Evolutionary conservation across 1,284 basidiomycete genomes (phyloP), one percentile per base, ranked within the genome.

Genomic region (Pholiota adiposa): DNA sequence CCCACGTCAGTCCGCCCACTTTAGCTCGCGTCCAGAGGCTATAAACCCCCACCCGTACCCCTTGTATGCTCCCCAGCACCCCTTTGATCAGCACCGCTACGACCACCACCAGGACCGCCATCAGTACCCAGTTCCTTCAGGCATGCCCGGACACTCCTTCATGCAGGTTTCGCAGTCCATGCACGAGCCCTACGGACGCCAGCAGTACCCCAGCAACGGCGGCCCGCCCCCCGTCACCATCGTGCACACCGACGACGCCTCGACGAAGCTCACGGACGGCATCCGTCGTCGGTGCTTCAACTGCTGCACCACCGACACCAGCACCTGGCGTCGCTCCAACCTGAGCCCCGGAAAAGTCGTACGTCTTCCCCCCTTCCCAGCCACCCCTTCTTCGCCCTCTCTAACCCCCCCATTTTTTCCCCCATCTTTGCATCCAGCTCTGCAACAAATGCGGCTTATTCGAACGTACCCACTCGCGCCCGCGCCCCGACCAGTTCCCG

Each of bases 401-500:
- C 25, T 29, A 34, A 29, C 34, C 11, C 29, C 7, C 40, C 25
- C 54, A 21, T 3, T 11, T 31, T 31, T 11, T 31, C 11, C 11
- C 11, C 4, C 29, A 11, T 31, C 5, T 5, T 31, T 31, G n/a
- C 29, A 11, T 31, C 11, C 62, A 92, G 89, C 81, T 93, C n/a
- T 93, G 90, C 78, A 93, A 93, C 81, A 93, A 93, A 70, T 93
- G 90, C 69, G 90, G 90, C 21, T 75, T 93, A 8, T 93, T 93
- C 67, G 90, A 93, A 72, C 85, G 90, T 56, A 93, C 91, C 0
- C 90, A 93, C 72, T 89, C 88, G 18, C 83, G 90, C 18, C 87
- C 90, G 12, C 79, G 91, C 44, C 90, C 90, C 0, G 89, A 91
- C 61, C 90, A 92, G 67, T 92, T 92, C 72, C 89, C 89, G 12